A percentile compares a stretch with the other conserved stretches of the same genome.
These are phyloP conservation scores for Rhododendron williamsianum DNA, from an alignment of 148 eudicot species.

Conservation along the genomic window DNA sequence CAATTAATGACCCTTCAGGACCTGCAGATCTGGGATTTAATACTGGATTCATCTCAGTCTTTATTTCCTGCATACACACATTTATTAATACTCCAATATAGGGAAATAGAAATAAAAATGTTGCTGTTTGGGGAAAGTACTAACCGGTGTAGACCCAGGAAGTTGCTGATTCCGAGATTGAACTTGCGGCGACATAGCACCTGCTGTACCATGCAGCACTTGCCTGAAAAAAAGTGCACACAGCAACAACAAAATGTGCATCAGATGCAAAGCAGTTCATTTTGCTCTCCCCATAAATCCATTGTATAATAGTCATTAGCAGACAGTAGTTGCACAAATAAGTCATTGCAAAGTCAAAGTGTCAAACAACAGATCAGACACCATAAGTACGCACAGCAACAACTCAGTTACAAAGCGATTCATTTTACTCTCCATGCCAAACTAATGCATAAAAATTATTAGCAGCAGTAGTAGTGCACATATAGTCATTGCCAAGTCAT, in stretches of 20 bases:
- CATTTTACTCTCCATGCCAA: neutral
- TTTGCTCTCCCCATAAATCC: neutral
- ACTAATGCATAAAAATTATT: neutral
- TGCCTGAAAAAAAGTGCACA: constrained; percentile 45
- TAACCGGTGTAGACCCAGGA: constrained; percentile 48
- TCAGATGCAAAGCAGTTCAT: neutral
- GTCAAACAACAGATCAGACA: neutral
- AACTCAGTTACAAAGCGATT: neutral
- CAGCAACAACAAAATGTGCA: neutral
- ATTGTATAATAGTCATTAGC: neutral
- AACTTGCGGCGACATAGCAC: constrained; percentile 77
- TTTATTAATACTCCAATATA: neutral
- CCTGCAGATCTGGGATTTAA: constrained; percentile 49
- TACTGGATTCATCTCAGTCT: constrained; percentile 47
- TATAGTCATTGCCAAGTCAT: neutral
- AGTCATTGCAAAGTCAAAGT: neutral
- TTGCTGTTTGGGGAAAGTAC: constrained; percentile 5
- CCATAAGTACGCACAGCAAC: neutral
- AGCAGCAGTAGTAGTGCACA: neutral
- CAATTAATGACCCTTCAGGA: constrained; percentile 54
- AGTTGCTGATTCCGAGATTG: constrained; percentile 82
- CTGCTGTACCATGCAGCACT: constrained; percentile 87
- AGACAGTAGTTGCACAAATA: neutral
- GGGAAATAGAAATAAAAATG: neutral
- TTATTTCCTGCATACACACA: constrained; percentile 47